These are phyloP conservation scores for Paxillus rubicundulus DNA, from an alignment of 768 basidiomycete species.

Conservation along the genomic window DNA sequence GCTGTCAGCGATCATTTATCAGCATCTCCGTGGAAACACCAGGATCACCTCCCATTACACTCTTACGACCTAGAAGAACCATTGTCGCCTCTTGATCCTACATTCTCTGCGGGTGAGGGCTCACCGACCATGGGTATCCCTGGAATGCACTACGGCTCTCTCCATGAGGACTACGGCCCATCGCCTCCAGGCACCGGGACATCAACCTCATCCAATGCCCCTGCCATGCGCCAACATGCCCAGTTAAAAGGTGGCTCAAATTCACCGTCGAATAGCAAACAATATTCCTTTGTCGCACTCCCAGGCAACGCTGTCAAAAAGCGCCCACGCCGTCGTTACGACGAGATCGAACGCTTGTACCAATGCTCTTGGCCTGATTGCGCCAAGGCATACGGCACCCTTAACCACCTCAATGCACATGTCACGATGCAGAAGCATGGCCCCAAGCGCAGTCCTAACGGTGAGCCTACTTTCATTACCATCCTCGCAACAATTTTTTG, in stretches of 20 bases:
- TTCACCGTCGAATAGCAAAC: conserved; percentile 53
- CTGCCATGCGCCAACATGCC: conserved; percentile 25
- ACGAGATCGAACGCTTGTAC: conserved; percentile 95
- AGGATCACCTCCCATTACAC: conserved; percentile 31
- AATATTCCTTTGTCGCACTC: conserved; percentile 78
- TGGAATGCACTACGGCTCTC: conserved; percentile 41
- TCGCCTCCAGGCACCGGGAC: conserved; percentile 64
- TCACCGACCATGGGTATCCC: conserved; percentile 33
- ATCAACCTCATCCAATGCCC: conserved; percentile 50
- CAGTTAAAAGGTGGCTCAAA: conserved; percentile 20
- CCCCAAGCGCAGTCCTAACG: conserved; percentile 80
- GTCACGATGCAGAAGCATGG: conserved; percentile 99
- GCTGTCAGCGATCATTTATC: conserved; percentile 45
- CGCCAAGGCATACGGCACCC: conserved; percentile 86
- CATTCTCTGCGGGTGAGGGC: conserved; percentile 45
- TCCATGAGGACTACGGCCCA: conserved; percentile 52
- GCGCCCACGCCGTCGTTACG: conserved; percentile 81
- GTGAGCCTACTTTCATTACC: conserved; percentile 44
- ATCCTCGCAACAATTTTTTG: background rate
- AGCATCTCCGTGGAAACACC: conserved; percentile 27
- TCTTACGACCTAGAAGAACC: conserved; percentile 45
- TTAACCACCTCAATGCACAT: conserved; percentile 97
- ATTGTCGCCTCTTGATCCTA: conserved; percentile 53
- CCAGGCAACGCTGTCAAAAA: conserved; percentile 82
- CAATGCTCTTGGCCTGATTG: conserved; percentile 78